phyloP scores from a whole-genome alignment of 2,329 filamentous ascomycete species.

The Didymella lethalis region DNA sequence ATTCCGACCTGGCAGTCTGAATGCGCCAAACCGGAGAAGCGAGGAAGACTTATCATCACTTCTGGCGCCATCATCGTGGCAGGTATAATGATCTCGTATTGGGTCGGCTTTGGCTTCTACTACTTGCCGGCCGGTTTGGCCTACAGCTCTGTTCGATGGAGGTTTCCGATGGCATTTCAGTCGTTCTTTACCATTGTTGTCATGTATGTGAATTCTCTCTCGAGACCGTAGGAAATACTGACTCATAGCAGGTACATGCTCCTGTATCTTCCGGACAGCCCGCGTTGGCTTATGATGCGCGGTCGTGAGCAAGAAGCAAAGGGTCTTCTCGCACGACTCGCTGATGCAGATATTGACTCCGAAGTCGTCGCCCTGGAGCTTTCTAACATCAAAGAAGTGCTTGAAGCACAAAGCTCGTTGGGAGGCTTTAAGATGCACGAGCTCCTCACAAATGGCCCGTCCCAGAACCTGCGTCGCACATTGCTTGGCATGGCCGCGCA shows the following conservation, averaged over 20 bases:
- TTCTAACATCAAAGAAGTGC: conserved; percentile 45
- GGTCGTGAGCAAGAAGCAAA: conserved; percentile 56
- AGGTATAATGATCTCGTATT: conserved; percentile 55
- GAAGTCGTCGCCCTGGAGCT: conserved; percentile 46
- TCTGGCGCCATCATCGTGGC: conserved; percentile 56
- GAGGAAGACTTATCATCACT: conserved; percentile 57
- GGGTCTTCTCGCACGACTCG: conserved; percentile 45
- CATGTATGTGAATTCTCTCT: not conserved
- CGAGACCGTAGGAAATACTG: not conserved
- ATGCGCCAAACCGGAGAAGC: conserved; percentile 55
- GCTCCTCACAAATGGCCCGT: conserved; percentile 37
- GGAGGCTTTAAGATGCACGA: conserved; percentile 63
- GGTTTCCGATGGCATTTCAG: conserved; percentile 63
- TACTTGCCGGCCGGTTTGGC: conserved; percentile 52
- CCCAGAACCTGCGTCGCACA: conserved; percentile 55
- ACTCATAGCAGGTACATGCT: conserved; percentile 49
- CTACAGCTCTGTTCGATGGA: conserved; percentile 45
- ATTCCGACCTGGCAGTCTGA: conserved; percentile 59
- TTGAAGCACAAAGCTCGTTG: conserved; percentile 49
- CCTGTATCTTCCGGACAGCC: conserved; percentile 52
- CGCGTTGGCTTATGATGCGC: conserved; percentile 62
- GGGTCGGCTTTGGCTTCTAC: conserved; percentile 55
- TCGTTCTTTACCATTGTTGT: conserved; percentile 41
- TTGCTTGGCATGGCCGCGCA: conserved; percentile 54
- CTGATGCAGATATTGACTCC: conserved; percentile 49